phyloP scores from a whole-genome alignment of 345 rosid genomes.

The Mangifera indica region DNA sequence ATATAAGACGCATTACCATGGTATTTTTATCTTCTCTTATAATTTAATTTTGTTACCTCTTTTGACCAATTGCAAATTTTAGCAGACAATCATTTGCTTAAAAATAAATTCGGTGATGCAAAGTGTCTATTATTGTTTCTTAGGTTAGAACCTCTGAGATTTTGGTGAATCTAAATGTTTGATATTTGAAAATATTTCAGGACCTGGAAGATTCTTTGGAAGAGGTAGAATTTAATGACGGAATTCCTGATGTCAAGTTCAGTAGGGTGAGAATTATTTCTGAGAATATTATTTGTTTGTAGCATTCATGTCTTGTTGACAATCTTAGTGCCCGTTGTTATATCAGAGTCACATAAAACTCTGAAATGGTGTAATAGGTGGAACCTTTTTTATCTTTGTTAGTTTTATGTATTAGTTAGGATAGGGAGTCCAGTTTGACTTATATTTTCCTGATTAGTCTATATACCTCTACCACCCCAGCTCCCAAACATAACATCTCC shows the following conservation, averaged over 20 bases:
- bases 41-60: not conserved
- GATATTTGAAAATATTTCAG: slow-evolving; percentile 41
- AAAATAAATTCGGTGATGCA: not conserved
- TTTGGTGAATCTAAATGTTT: slow-evolving; percentile 12
- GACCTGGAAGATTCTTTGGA: slow-evolving; percentile 86
- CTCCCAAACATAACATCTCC: not conserved
- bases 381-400: not conserved
- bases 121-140: slow-evolving; percentile 10
- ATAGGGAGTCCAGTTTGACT: not conserved
- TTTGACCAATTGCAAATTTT: slow-evolving; percentile 1
- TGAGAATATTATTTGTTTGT: slow-evolving; percentile 4
- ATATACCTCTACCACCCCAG: too few species aligned
- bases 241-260: slow-evolving; percentile 93
- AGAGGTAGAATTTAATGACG: slow-evolving; percentile 72
- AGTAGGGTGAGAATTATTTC: slow-evolving; percentile 64
- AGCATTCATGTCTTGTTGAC: not conserved
- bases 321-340: slow-evolving; percentile 11
- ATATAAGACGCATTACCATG: slow-evolving; percentile 64
- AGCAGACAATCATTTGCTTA: slow-evolving; percentile 3
- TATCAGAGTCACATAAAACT: slow-evolving; percentile 6
- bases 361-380: not conserved
- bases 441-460: slow-evolving; percentile 4
- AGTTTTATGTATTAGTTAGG: not conserved
- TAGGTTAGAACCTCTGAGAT: slow-evolving; percentile 7
- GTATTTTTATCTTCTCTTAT: slow-evolving; percentile 35